Conservation (phyloP, 768 basidiomycete species). For the Amylocystis lapponica region DNA sequence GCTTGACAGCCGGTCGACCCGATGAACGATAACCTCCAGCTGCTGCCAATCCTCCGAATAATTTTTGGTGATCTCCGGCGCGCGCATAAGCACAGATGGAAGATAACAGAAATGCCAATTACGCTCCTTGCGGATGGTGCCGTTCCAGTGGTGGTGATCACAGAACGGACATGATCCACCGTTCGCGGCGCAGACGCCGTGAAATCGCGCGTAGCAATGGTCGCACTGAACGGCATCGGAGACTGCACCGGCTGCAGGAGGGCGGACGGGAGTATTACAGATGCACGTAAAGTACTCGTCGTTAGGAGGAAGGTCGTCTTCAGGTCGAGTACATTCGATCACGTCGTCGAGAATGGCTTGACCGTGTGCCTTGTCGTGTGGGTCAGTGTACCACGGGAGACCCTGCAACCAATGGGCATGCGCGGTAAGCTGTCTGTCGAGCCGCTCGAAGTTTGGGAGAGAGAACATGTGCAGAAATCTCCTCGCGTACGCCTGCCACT, state of each 20-base stretch:
- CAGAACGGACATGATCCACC: conserved; percentile 93
- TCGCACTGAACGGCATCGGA: conserved; percentile 90
- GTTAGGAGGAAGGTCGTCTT: conserved; percentile 72
- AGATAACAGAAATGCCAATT: conserved; percentile 82
- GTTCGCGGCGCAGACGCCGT: conserved; percentile 77
- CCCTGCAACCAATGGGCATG: conserved; percentile 71
- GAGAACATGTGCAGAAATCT: conserved; percentile 70
- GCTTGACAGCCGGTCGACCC: conserved; percentile 67
- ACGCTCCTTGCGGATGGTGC: conserved; percentile 74
- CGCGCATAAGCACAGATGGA: conserved; percentile 59
- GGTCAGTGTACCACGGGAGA: conserved; percentile 73
- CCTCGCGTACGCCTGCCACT: conserved; percentile 69
- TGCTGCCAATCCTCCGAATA: conserved; percentile 81
- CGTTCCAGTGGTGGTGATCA: conserved; percentile 89
- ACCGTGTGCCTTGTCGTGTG: conserved; percentile 60
- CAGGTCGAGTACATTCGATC: conserved; percentile 62
- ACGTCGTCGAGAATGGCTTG: conserved; percentile 69
- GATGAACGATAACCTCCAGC: conserved; percentile 73
- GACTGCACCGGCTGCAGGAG: conserved; percentile 64
- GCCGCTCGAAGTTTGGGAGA: conserved; percentile 65
- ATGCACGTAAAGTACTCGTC: conserved; percentile 87
- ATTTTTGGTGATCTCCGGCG: conserved; percentile 73
- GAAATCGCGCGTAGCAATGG: conserved; percentile 83
- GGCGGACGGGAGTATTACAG: conserved; percentile 69
- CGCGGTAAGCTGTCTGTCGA: conserved; percentile 58